phyloP scores from a whole-genome alignment of 768 basidiomycete genomes.

The Calvatia gigantea region DNA sequence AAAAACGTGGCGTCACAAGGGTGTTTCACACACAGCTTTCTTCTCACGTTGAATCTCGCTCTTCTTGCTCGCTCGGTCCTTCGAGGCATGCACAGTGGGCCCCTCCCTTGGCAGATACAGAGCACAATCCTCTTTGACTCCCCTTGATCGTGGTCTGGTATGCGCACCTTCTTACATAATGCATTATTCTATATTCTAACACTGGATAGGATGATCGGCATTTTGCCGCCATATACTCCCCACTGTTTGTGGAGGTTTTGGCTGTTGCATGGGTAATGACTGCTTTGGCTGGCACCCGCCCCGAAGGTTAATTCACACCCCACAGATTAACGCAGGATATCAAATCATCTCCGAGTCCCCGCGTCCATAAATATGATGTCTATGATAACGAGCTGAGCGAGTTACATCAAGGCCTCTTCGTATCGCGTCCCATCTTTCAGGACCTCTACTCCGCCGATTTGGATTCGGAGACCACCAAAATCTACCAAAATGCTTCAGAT shows the following conservation, averaged over 20 bases:
- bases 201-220: not conserved
- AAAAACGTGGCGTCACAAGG: not conserved
- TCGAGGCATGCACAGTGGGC: conserved; percentile 7
- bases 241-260: conserved; percentile 46
- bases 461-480: conserved; percentile 31
- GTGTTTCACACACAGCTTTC: not conserved
- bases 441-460: conserved; percentile 33
- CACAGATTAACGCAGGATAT: conserved; percentile 1
- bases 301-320: not conserved
- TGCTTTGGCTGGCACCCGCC: not conserved
- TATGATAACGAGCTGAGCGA: conserved; percentile 49
- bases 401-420: conserved; percentile 32
- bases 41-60: not conserved
- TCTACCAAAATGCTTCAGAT: conserved; percentile 37
- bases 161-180: not conserved
- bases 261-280: conserved; percentile 29
- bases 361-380: conserved; percentile 51
- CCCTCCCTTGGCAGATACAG: not conserved
- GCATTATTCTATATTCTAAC: not conserved
- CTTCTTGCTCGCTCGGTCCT: not conserved
- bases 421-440: conserved; percentile 35
- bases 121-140: not conserved
- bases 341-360: conserved; percentile 17
- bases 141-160: conserved; percentile 4
- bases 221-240: conserved; percentile 36